Conservation (phyloP, 345 rosid genomes). For the Salix udensis region DNA sequence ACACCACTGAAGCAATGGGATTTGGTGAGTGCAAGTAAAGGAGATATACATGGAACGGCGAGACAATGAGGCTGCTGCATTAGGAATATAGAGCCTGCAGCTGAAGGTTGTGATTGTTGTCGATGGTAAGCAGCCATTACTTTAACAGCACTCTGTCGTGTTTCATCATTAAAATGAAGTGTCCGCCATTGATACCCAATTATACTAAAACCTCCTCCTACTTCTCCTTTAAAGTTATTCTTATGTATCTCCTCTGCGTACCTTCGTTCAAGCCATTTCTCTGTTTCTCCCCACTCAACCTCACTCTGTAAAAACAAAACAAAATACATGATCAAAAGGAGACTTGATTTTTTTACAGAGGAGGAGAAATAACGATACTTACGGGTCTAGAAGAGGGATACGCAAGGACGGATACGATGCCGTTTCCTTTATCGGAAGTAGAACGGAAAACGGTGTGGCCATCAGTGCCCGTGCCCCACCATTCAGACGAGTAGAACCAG, state of each 20-base stretch:
- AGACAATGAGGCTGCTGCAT: constrained; percentile 86
- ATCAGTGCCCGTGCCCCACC: constrained; percentile 63
- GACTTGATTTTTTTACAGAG: no score
- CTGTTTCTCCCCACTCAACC: constrained; percentile 60
- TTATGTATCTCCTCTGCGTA: constrained; percentile 42
- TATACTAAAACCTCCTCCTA: constrained; percentile 40
- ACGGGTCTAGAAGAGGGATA: constrained; percentile 81
- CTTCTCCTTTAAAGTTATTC: constrained; percentile 16
- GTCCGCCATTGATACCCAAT: constrained; percentile 89
- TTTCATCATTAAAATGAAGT: constrained; percentile 70
- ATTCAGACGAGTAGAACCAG: constrained; percentile 76
- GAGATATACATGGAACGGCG: constrained; percentile 71
- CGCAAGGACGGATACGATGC: constrained; percentile 70
- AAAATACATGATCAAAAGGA: neutral
- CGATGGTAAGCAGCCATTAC: constrained; percentile 64
- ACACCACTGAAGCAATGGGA: no score
- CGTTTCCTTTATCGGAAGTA: constrained; percentile 61
- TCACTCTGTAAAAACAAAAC: constrained; percentile 37
- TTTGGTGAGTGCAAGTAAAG: neutral
- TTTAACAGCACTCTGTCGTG: constrained; percentile 87
- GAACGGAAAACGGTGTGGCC: constrained; percentile 48
- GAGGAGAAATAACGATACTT: constrained; percentile 24
- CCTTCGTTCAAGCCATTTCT: constrained; percentile 73
- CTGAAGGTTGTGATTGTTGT: constrained; percentile 32
- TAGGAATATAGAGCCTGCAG: constrained; percentile 33